Base-by-base conservation (phyloP, 345 rosid genomes). In the Syzygium jambos region DNA sequence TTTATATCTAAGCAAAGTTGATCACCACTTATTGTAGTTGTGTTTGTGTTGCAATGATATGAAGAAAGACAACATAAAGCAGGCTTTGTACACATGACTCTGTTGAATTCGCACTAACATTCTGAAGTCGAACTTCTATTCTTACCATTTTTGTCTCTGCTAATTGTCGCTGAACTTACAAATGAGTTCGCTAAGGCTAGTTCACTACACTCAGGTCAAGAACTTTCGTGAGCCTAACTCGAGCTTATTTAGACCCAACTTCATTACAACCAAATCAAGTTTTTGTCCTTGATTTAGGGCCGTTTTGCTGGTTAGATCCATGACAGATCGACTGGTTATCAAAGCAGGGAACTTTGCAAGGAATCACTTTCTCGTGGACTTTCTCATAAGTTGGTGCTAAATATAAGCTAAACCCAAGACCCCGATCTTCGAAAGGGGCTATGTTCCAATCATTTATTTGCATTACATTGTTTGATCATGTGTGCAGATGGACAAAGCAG, bases 401-500 rank as follows among this genome's bases (percentile, higher is more conserved):
- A 21, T 55, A 16, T 11, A 29, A 16, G 41, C 41, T 38, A 17
- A 78, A 43, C 46, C 46, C 46, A 43, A 43, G 46, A 43, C 46
- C 7, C 46, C 46, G 7, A 43, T 43, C 46, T 85, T 54, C 78
- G 51, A 55, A 83, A 52, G 86, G 61, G 23, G 7, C 57, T 19
- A 11, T 54, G 86, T 57, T 85, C 17, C 38, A 52, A 34, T 38
- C 43, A 52, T 54, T 54, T 38, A 10, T 73, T 21, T 2, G 25
- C 82, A 38, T 73, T 73, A 38, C 82, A 38, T 73, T 73, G 82
- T 38, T 52, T 54, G 65, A 85, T 53, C 16, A 34, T 23, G 41
- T 77, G 49, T 86, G 87, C 93, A 97, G 99, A 90, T 97, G 92
- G 99, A 97, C 93, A 97, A 97, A 90, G 99, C 99, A 87, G 96